Base-by-base conservation (phyloP, 2,329 filamentous ascomycete genomes). In the Neopestalotiopsis sp. region DNA sequence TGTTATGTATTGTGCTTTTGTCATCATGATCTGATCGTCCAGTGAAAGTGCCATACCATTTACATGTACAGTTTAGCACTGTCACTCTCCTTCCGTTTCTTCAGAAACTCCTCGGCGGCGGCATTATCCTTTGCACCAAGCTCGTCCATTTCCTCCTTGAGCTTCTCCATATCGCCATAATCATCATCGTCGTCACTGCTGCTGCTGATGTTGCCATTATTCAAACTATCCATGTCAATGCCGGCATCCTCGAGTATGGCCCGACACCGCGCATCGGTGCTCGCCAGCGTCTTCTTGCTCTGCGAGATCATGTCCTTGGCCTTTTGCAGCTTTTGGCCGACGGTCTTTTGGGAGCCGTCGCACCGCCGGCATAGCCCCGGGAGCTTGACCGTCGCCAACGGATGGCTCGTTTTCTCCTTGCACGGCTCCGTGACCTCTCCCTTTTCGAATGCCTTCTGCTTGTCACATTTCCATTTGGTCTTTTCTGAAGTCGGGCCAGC, bases 291-390 rank as follows among this genome's bases (percentile, higher is more conserved):
- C 66, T 62, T 49, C 52, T 69, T 69, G 56, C 65, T 52, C n/a
- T 62, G 42, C 9, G 42, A 56, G 30, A 69, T 69, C 6, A 69
- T 42, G 32, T 63, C 56, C 52, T 66, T 65, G 10, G 66, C 68
- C 49, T 57, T 66, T 32, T 57, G 52, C 24, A 69, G 56, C 40
- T 59, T 58, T 20, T 67, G 38, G 61, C 20, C 34, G 59, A 66
- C 30, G 24, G 57, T 65, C 24, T 67, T 45, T 4, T 52, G 32
- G 17, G 45, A 20, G 24, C 61, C 66, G 12, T 56, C 32, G 61
- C 76, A 78, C 9, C 2, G 1, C 0, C 59, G 32, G 59, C 77
- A 78, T 1, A 66, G 38, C 1, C 4, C 52, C 2, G 68, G 4
- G 1, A 75, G 5, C 7, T 69, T 70, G 10, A 76, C 24, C 6